These are phyloP conservation scores for Candida albicans DNA, from an alignment of 1,139 yeast species.

Conservation along the genomic window DNA sequence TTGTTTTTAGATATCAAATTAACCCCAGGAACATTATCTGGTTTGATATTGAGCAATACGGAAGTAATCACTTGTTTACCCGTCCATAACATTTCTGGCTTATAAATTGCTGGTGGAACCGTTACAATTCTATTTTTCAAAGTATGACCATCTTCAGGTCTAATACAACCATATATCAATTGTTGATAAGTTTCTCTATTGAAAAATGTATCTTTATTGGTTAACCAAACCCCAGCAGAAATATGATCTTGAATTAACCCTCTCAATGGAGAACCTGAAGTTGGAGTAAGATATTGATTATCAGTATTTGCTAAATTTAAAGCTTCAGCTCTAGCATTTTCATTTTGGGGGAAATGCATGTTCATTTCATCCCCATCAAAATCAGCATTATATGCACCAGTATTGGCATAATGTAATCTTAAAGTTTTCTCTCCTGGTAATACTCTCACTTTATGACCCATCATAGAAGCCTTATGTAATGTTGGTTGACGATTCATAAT, in stretches of 20 bases:
- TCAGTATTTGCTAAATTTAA: conserved; percentile 93
- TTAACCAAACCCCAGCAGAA: conserved; percentile 98
- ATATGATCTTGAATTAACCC: conserved; percentile 99
- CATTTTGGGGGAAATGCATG: conserved; percentile 99
- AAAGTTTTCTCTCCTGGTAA: conserved; percentile 96
- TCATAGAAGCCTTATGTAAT: conserved; percentile 98
- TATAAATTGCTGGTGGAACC: conserved; percentile 83
- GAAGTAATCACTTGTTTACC: conserved; percentile 97
- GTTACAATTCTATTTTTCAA: conserved; percentile 70
- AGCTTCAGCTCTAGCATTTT: conserved; percentile 97
- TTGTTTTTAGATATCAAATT: conserved; percentile 82
- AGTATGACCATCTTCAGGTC: conserved; percentile 99
- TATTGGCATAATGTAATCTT: conserved; percentile 96
- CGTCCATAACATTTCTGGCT: conserved; percentile 95
- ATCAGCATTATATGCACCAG: conserved; percentile 99
- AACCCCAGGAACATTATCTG: conserved; percentile 85
- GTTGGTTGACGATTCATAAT: conserved; percentile 99
- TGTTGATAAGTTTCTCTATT: conserved; percentile 92
- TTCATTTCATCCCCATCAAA: conserved; percentile 99
- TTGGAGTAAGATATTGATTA: conserved; percentile 95
- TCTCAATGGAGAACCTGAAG: conserved; percentile 97
- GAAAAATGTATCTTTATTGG: conserved; percentile 88
- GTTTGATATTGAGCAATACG: conserved; percentile 82
- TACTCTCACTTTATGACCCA: conserved; percentile 98
- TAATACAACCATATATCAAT: conserved; percentile 85